Evolutionary conservation across 257 asterid species (phyloP).

Genomic region (Rhazya stricta): DNA sequence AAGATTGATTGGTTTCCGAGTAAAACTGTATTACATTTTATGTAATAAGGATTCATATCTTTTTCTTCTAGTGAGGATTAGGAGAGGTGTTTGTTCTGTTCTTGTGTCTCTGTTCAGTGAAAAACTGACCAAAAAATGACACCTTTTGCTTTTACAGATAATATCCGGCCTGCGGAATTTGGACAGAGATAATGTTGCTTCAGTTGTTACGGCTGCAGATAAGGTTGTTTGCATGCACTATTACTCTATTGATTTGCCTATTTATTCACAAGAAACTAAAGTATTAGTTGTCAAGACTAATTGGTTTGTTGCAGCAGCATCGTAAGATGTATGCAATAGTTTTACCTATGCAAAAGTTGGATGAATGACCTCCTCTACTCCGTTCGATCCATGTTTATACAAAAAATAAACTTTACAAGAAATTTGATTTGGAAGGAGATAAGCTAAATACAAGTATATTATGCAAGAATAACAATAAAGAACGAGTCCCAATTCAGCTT

Average conservation of each 20-base stretch:
- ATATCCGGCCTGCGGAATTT: conserved; percentile 81
- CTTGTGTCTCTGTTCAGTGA: neutral
- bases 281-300: neutral
- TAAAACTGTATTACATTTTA: neutral
- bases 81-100: neutral
- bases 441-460: neutral
- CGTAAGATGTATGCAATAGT: neutral
- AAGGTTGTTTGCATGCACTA: conserved; percentile 40
- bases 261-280: neutral
- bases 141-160: conserved; percentile 41
- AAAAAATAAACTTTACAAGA: no score
- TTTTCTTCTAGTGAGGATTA: neutral
- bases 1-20: neutral
- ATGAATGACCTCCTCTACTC: neutral
- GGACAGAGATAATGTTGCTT: conserved; percentile 71
- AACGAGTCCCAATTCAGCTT: neutral
- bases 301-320: neutral
- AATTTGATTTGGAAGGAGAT: neutral
- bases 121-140: conserved; percentile 7
- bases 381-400: neutral
- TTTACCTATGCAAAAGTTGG: neutral
- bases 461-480: neutral
- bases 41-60: no score
- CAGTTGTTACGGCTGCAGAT: conserved; percentile 91
- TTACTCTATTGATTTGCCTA: neutral